These are phyloP conservation scores for Debaryomyces sp. DNA, from an alignment of 1,139 yeast species.

Conservation along the genomic window DNA sequence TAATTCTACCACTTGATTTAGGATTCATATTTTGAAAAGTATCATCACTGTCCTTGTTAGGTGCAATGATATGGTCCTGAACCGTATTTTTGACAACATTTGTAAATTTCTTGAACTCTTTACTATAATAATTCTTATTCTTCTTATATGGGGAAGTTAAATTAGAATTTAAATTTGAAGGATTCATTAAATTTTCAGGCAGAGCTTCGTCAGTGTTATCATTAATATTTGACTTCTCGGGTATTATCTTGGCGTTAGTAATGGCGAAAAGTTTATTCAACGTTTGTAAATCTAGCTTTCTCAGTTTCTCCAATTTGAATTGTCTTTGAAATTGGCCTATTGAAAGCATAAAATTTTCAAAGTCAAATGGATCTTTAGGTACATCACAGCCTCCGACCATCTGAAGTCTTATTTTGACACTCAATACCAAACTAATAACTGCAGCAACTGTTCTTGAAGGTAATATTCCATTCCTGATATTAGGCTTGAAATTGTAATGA, in stretches of 20 bases:
- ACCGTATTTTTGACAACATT: slow-evolving; percentile 74
- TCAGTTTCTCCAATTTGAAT: slow-evolving; percentile 56
- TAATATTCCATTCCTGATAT: slow-evolving; percentile 51
- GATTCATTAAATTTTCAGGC: background rate
- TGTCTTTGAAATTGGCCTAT: slow-evolving; percentile 66
- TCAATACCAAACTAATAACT: slow-evolving; percentile 63
- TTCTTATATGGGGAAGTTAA: slow-evolving; percentile 21
- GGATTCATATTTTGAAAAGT: slow-evolving; percentile 17
- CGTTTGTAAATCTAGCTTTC: slow-evolving; percentile 66
- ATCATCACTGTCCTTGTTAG: slow-evolving; percentile 32
- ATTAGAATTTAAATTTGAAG: background rate
- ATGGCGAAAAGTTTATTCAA: slow-evolving; percentile 59
- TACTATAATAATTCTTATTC: slow-evolving; percentile 37
- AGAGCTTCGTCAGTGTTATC: slow-evolving; percentile 1
- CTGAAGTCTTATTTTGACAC: slow-evolving; percentile 64
- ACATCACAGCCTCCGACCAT: slow-evolving; percentile 75
- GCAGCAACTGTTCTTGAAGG: slow-evolving; percentile 70
- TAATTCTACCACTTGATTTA: slow-evolving; percentile 31
- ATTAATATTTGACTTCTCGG: slow-evolving; percentile 22
- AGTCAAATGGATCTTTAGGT: slow-evolving; percentile 87
- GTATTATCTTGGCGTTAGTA: slow-evolving; percentile 52
- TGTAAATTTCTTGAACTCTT: slow-evolving; percentile 62
- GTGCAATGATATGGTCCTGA: slow-evolving; percentile 55
- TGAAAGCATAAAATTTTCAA: slow-evolving; percentile 61
- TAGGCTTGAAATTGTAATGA: slow-evolving; percentile 54